Evolutionary conservation across 192 early-diverging fungal genomes (phyloP).

Genomic region (Neocallimastix lanati): DNA sequence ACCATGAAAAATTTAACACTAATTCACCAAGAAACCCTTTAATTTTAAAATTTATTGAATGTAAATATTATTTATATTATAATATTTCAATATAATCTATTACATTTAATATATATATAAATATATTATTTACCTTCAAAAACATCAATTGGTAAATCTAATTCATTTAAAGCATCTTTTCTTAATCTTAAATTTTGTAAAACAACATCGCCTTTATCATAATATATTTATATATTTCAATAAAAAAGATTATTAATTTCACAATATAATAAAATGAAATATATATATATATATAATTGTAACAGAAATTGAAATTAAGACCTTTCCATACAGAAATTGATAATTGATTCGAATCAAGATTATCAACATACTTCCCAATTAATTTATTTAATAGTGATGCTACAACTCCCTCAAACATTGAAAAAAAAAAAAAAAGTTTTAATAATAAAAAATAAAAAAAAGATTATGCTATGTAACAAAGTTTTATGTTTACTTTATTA

Average conservation of each 20-base stretch:
- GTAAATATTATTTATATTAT: too few relatives aligned
- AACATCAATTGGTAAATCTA: conserved; percentile 86
- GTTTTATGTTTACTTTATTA: too few relatives aligned
- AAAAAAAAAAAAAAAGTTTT: background rate
- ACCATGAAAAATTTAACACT: conserved; percentile 89
- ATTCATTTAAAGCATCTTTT: conserved; percentile 79
- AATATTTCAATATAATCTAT: too few relatives aligned
- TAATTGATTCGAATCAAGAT: background rate
- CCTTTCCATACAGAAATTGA: background rate
- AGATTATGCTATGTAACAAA: too few relatives aligned
- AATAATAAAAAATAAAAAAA: too few relatives aligned
- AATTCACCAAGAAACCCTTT: conserved; percentile 81
- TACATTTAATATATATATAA: too few relatives aligned
- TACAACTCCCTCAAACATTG: background rate
- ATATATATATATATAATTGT: too few relatives aligned
- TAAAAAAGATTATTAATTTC: too few relatives aligned
- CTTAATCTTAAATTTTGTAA: conserved; percentile 76
- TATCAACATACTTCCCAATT: background rate
- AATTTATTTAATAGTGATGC: background rate
- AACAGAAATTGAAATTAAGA: too few relatives aligned
- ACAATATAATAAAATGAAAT: too few relatives aligned
- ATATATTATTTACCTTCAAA: conserved; percentile 59
- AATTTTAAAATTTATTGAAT: too few relatives aligned
- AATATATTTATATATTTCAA: too few relatives aligned
- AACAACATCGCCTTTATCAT: conserved; percentile 77